Conservation (phyloP, 352 stramenopile species). For the Phytophthora tubulina region DNA sequence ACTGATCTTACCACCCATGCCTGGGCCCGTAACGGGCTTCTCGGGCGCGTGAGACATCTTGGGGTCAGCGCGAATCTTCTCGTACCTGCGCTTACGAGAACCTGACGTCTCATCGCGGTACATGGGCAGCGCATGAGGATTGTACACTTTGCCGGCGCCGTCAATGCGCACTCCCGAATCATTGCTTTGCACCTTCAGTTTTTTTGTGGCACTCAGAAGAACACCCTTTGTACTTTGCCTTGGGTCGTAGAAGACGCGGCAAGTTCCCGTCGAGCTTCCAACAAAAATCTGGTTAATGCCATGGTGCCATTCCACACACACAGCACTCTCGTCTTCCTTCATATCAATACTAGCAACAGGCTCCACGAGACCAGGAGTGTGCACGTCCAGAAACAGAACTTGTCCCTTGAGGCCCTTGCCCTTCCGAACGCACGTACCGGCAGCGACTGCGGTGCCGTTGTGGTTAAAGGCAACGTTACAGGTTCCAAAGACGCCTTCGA, state of each 20-base stretch:
- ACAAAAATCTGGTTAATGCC: conserved; percentile 89
- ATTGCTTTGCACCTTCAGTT: conserved; percentile 62
- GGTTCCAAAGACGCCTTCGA: conserved; percentile 79
- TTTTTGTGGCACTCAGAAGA: conserved; percentile 84
- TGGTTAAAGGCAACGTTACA: conserved; percentile 87
- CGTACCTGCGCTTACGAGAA: conserved; percentile 76
- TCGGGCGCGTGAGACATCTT: conserved; percentile 81
- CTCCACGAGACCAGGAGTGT: conserved; percentile 57
- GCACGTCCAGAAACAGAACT: conserved; percentile 83
- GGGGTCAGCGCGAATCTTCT: conserved; percentile 73
- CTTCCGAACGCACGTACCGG: conserved; percentile 78
- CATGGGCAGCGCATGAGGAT: conserved; percentile 84
- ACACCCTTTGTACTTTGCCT: conserved; percentile 81
- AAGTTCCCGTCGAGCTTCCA: conserved; percentile 67
- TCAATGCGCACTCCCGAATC: conserved; percentile 81
- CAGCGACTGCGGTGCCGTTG: conserved; percentile 72
- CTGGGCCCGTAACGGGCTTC: conserved; percentile 77
- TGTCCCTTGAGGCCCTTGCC: conserved; percentile 60
- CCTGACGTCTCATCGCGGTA: conserved; percentile 71
- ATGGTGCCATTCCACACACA: conserved; percentile 88
- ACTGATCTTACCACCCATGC: conserved; percentile 82
- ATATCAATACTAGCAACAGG: conserved; percentile 76
- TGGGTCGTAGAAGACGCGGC: conserved; percentile 80
- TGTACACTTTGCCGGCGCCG: conserved; percentile 75
- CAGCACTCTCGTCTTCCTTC: conserved; percentile 81